Percentiles rank a stretch among this genome's conserved stretches.
phyloP scores from a whole-genome alignment of 2,329 filamentous ascomycete species.

The Diaporthe citriasiana region DNA sequence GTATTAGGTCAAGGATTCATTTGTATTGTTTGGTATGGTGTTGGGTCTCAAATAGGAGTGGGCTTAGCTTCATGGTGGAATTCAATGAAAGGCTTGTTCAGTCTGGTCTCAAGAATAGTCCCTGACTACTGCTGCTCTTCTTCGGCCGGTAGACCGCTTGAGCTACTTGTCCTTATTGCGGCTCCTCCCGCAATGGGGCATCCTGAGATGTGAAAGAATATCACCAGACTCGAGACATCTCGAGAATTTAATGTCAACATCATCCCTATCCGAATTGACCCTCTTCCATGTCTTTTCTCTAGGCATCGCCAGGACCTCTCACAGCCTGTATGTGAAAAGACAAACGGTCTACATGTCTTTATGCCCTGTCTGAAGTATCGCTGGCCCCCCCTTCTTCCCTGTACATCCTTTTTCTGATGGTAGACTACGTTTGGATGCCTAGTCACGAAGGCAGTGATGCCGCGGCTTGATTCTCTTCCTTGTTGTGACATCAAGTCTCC shows the following conservation, averaged over 20 bases:
- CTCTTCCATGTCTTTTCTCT: neutral
- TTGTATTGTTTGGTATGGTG: constrained; percentile 2
- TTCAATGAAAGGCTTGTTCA: neutral
- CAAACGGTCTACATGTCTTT: neutral
- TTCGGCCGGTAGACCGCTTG: neutral
- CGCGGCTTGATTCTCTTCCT: neutral
- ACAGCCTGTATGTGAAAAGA: neutral
- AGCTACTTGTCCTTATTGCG: neutral
- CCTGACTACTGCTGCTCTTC: neutral
- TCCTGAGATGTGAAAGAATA: neutral
- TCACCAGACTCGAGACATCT: neutral
- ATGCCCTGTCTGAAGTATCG: too few relatives aligned
- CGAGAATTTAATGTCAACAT: neutral
- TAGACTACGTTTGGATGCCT: neutral
- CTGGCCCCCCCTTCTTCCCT: neutral
- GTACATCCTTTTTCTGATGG: too few relatives aligned
- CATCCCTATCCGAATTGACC: too few relatives aligned
- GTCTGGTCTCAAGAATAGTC: neutral
- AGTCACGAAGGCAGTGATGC: neutral
- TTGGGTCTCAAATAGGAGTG: neutral
- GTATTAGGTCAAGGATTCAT: neutral
- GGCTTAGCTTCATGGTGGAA: neutral
- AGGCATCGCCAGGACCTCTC: neutral
- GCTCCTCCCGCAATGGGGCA: neutral
- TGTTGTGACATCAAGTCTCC: neutral